These are phyloP conservation scores for Fragaria vesca DNA, from an alignment of 306 rosid species.

Conservation along the genomic window DNA sequence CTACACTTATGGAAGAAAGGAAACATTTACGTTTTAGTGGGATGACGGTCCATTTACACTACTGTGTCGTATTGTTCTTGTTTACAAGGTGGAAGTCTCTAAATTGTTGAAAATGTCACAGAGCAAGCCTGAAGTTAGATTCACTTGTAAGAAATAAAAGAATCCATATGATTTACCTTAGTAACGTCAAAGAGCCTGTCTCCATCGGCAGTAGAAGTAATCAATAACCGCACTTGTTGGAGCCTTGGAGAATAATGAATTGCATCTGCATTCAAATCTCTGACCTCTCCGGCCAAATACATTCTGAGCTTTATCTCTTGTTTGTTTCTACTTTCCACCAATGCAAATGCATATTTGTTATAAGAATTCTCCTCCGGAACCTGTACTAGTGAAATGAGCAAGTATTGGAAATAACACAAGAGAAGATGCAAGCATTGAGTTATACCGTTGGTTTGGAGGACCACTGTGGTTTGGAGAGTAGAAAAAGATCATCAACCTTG, in stretches of 20 bases:
- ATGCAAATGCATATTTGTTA: constrained; percentile 72
- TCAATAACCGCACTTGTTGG: constrained; percentile 45
- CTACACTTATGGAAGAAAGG: too few relatives aligned
- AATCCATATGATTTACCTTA: constrained; percentile 42
- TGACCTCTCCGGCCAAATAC: constrained; percentile 70
- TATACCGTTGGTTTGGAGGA: constrained; percentile 21
- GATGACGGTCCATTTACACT: too few relatives aligned
- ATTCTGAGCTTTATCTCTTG: constrained; percentile 60
- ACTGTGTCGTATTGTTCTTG: too few relatives aligned
- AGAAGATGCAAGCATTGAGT: neutral
- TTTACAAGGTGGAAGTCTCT: too few relatives aligned
- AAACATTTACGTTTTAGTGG: too few relatives aligned
- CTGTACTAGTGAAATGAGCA: constrained; percentile 37
- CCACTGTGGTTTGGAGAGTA: constrained; percentile 58
- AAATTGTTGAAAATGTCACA: too few relatives aligned
- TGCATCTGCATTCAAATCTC: constrained; percentile 35
- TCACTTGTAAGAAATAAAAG: too few relatives aligned
- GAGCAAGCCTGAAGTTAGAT: too few relatives aligned
- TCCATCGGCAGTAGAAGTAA: constrained; percentile 50
- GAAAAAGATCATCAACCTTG: constrained; percentile 73
- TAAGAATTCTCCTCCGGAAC: constrained; percentile 41
- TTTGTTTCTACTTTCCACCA: constrained; percentile 58
- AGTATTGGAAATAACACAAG: too few relatives aligned
- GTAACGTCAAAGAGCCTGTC: constrained; percentile 58
- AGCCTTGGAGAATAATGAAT: constrained; percentile 56